Conservation (phyloP, 257 asterid species). For the Asclepias syriaca region DNA sequence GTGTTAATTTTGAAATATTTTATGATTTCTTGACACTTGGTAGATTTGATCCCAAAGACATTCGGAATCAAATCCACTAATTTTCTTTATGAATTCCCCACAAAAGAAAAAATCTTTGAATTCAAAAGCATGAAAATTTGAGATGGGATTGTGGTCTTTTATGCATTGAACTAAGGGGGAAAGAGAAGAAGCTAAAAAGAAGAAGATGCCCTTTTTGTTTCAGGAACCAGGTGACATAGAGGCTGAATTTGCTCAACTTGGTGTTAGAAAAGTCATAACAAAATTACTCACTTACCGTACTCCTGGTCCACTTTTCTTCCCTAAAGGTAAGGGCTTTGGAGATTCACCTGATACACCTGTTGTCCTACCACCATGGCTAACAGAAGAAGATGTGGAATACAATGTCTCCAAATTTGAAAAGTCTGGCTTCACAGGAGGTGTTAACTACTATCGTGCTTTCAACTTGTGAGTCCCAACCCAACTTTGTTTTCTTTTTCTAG, state of each 20-base stretch:
- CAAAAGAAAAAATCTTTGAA: too few species aligned
- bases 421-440: constrained; percentile 61
- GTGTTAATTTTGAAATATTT: neutral
- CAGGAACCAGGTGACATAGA: constrained; percentile 23
- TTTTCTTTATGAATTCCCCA: too few species aligned
- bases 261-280: constrained; percentile 10
- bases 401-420: constrained; percentile 36
- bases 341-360: constrained; percentile 12
- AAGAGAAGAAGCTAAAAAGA: neutral
- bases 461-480: constrained; percentile 25
- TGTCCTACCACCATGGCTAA: constrained; percentile 38
- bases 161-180: neutral
- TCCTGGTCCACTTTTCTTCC: constrained; percentile 15
- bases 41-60: too few species aligned
- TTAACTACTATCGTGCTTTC: constrained; percentile 56
- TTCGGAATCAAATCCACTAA: too few species aligned
- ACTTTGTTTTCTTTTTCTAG: too few species aligned
- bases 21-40: too few species aligned
- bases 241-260: constrained; percentile 19
- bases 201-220: neutral
- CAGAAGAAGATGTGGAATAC: constrained; percentile 47
- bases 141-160: neutral
- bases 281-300: constrained; percentile 6
- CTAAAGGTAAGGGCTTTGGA: constrained; percentile 13
- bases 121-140: too few species aligned